Base-by-base conservation (phyloP, 73 alveolate species). In the Stentor roeselii region DNA sequence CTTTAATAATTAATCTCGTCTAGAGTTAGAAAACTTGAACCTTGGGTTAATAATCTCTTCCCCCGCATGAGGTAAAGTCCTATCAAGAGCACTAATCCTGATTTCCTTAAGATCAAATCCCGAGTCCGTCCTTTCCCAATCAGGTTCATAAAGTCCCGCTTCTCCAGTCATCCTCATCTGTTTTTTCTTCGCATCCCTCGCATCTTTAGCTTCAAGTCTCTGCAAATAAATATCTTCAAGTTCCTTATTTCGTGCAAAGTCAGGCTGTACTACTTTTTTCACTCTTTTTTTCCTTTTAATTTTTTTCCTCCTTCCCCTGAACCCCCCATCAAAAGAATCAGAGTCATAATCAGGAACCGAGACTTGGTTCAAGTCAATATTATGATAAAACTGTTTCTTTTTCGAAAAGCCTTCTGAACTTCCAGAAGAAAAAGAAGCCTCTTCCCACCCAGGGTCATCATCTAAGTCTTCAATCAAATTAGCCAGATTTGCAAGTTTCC, bases 41-140 rank as follows among this genome's bases (percentile, higher is more conserved):
- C 67, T 50, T 21, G 67, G 67, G 21, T 50, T 50, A 50, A 67
- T 40, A 67, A 67, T 67, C 34, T 67, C 80, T 21, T 67, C 80
- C 11, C 80, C 80, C 21, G 80, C 80, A 21, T 21, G 14, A 2
- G 80, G 37, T 67, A 67, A 2, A 30, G 80, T 67, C 41, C 80
- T 0, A 27, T 67, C 80, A 1, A n/a, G 21, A 21, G 27, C 80
- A 27, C 50, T 67, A 58, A 31, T 31, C n/a, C n/a, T n/a, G 1
- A n/a, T n/a, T 11, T 50, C 21, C 67, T 50, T 50, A 50, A 6
- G 67, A 11, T 67, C 80, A 67, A 67, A 27, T 32, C 80, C 80
- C 21, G 50, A 30, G 2, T 67, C 80, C 1, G 80, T n/a, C 37
- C 37, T 0, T 21, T 67, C 80, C 80, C 80, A 67, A 15, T 67